phyloP scores from a whole-genome alignment of 2,329 filamentous ascomycete species.

The Fusarium robinianum region DNA sequence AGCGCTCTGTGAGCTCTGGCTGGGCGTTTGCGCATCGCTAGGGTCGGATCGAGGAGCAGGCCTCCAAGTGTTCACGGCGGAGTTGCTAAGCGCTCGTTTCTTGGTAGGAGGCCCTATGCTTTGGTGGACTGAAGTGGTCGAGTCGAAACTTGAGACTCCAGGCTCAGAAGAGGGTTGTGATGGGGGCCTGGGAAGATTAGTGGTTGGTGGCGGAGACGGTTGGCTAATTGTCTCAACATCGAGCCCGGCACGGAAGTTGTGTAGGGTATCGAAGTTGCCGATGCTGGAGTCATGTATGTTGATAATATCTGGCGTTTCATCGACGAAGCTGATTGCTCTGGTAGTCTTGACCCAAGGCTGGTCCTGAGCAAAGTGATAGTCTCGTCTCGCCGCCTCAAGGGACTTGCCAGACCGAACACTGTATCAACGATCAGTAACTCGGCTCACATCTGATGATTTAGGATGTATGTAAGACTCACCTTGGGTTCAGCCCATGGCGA shows the following conservation, averaged over 20 bases:
- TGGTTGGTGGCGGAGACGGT: conserved; percentile 13
- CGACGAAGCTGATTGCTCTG: conserved; percentile 35
- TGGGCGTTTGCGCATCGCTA: conserved; percentile 19
- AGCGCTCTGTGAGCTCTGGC: conserved; percentile 15
- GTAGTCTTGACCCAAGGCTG: conserved; percentile 38
- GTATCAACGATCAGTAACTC: conserved; percentile 3
- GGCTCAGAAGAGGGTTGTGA: conserved; percentile 7
- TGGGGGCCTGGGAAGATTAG: conserved; percentile 1
- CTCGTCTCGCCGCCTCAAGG: conserved; percentile 20
- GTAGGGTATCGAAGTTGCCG: conserved; percentile 19
- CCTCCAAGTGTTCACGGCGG: conserved; percentile 20
- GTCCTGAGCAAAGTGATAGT: conserved; percentile 32
- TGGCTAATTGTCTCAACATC: conserved; percentile 13
- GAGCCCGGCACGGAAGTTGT: conserved; percentile 5
- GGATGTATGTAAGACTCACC: conserved; percentile 14
- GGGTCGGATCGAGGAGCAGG: conserved; percentile 17
- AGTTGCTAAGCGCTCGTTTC: conserved; percentile 30
- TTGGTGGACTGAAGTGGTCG: background rate
- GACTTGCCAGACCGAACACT: conserved; percentile 29
- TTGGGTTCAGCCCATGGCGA: conserved; percentile 37
- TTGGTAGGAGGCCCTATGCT: conserved; percentile 21
- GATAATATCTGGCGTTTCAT: conserved; percentile 38
- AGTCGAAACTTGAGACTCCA: background rate
- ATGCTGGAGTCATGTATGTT: conserved; percentile 33
- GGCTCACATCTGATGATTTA: background rate